These are phyloP conservation scores for Termitomyces sp. DNA, from an alignment of 768 basidiomycete species.

Conservation along the genomic window DNA sequence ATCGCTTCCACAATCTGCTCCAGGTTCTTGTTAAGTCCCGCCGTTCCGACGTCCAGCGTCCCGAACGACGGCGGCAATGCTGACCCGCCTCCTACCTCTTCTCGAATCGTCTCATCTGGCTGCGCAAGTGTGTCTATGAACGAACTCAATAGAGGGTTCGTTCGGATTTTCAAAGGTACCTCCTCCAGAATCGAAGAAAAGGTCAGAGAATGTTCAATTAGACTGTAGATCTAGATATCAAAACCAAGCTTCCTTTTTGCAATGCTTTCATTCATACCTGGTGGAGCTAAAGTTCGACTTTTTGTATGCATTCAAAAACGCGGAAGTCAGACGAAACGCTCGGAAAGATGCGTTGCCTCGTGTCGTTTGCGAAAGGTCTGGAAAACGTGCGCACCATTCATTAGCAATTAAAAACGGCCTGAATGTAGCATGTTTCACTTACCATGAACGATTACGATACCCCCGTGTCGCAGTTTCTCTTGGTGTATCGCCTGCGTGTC, in stretches of 20 bases:
- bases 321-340: constrained; percentile 78
- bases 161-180: constrained; percentile 80
- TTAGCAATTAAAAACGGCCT: not conserved
- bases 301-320: constrained; percentile 81
- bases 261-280: constrained; percentile 58
- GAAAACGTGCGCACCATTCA: not conserved
- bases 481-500: constrained; percentile 86
- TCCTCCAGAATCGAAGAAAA: constrained; percentile 86
- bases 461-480: constrained; percentile 82
- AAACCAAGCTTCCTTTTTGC: not conserved
- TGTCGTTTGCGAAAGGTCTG: constrained; percentile 77
- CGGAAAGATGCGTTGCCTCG: constrained; percentile 87
- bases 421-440: constrained; percentile 17
- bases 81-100: constrained; percentile 33
- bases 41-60: constrained; percentile 66
- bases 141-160: constrained; percentile 73
- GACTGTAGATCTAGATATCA: constrained; percentile 38
- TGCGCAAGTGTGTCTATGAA: constrained; percentile 68
- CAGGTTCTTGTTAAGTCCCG: constrained; percentile 69
- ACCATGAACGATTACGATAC: constrained; percentile 85
- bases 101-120: constrained; percentile 36
- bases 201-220: constrained; percentile 77
- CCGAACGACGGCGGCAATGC: constrained; percentile 61
- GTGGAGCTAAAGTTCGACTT: constrained; percentile 80
- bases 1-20: constrained; percentile 84